Evolutionary conservation across 2,329 filamentous ascomycete species (phyloP).

Genomic region (Colletotrichum sublineola): DNA sequence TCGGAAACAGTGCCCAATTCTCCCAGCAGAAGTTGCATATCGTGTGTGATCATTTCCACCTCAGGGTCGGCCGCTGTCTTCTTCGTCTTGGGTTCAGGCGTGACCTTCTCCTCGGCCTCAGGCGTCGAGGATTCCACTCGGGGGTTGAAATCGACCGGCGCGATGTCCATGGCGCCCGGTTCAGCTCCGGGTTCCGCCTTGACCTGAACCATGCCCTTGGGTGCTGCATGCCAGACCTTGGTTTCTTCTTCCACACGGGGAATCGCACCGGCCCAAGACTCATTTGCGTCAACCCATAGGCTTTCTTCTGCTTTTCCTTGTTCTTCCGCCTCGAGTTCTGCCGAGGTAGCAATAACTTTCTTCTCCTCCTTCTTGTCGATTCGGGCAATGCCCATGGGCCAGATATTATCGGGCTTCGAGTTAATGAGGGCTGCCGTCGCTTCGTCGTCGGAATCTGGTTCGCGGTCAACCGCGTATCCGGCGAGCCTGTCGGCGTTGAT

Average conservation of each 20-base stretch:
- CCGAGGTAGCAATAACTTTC: conserved; percentile 68
- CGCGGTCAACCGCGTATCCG: conserved; percentile 52
- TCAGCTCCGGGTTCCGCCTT: conserved; percentile 62
- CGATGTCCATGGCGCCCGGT: conserved; percentile 51
- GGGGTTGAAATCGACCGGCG: conserved; percentile 59
- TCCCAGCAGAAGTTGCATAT: conserved; percentile 57
- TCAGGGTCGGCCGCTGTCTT: conserved; percentile 53
- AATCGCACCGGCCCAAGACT: conserved; percentile 47
- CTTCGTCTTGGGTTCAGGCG: conserved; percentile 47
- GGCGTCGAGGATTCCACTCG: conserved; percentile 45
- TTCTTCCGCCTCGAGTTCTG: conserved; percentile 69
- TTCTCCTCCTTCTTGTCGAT: conserved; percentile 67
- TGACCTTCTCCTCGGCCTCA: conserved; percentile 46
- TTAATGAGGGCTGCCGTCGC: conserved; percentile 44
- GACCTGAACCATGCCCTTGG: conserved; percentile 53
- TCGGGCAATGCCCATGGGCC: conserved; percentile 70
- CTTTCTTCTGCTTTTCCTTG: conserved; percentile 61
- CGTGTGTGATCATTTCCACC: conserved; percentile 55
- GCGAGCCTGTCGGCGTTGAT: conserved; percentile 71
- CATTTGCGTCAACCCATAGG: conserved; percentile 58
- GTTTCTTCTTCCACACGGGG: conserved; percentile 49
- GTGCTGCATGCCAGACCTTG: conserved; percentile 61
- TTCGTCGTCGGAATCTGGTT: conserved; percentile 44
- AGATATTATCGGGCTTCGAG: conserved; percentile 46
- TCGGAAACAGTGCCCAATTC: conserved; percentile 56